Base-by-base conservation (phyloP, 2,329 filamentous ascomycete species). In the Celoporthe dispersa region DNA sequence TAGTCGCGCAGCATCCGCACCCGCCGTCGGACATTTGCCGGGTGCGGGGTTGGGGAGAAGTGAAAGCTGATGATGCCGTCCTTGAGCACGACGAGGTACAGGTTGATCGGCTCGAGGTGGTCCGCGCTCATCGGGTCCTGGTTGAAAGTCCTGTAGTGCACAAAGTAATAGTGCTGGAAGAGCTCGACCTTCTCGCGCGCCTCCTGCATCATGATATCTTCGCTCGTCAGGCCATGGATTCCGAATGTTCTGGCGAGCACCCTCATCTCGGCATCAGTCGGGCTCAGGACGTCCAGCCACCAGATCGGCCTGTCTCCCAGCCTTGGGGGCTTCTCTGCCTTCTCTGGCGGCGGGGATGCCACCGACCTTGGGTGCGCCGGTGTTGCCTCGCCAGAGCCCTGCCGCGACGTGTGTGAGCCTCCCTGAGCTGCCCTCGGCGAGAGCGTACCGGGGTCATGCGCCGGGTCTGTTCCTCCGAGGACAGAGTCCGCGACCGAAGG, bases 111-210 rank as follows among this genome's bases (percentile, higher is more conserved):
- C 75, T 98, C 94, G 61, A 99, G 86, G 78, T 97, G 97, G 77
- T 97, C 91, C 69, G 96, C 93, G 78, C 91, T 97, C 75, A 91
- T 91, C 71, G 90, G 89, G 77, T 99, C 96, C 79, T 98, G 96
- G 78, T 99, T 96, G 77, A 99, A 99, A 0, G 94, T 97, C 22
- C 96, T 92, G 80, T 99, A 99, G 79, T 97, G 98, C 82, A 99
- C 93, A 77, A 99, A 98, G 80, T 99, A 99, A 82, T 99, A 99
- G 79, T 97, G 92, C 44, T 93, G 91, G 84, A 99, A 99, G 0
- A 99, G 86, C 79, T 99, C 96, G 0, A 99, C 96, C 82, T 99
- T 99, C 78, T 99, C 96, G 31, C 96, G 94, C 55, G 94, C 93
- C 82, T 99, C 96, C 79, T 98, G 94, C 84, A 98, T 91, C 87